These are phyloP conservation scores for Nemania sp. DNA, from an alignment of 2,329 filamentous ascomycete genomes.

Conservation along the genomic window DNA sequence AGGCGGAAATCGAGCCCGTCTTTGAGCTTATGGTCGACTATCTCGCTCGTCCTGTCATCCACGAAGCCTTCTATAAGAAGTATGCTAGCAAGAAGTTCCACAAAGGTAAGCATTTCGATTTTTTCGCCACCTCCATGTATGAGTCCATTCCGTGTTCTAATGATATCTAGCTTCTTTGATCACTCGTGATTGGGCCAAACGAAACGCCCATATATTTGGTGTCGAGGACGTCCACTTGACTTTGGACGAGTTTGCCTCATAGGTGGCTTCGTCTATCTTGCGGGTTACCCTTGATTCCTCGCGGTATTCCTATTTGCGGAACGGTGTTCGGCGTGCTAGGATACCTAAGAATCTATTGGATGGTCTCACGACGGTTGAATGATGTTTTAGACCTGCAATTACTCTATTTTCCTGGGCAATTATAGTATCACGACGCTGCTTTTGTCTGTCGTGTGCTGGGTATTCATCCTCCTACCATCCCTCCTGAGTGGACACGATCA, in stretches of 20 bases:
- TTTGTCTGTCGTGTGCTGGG: constrained; percentile 21
- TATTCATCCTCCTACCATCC: background rate
- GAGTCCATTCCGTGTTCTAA: constrained; percentile 22
- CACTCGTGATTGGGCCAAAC: constrained; percentile 91
- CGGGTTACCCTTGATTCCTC: constrained; percentile 20
- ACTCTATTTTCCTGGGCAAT: constrained; percentile 26
- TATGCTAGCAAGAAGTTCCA: constrained; percentile 99
- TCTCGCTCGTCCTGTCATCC: constrained; percentile 83
- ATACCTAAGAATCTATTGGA: constrained; percentile 40
- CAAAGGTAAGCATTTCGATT: constrained; percentile 76
- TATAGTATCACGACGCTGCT: constrained; percentile 15
- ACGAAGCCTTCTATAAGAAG: constrained; percentile 99
- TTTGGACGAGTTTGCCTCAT: constrained; percentile 52
- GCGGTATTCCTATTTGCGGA: constrained; percentile 35
- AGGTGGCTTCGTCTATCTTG: constrained; percentile 13
- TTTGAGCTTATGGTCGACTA: constrained; percentile 97
- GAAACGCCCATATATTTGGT: constrained; percentile 64
- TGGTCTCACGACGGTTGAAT: constrained; percentile 37
- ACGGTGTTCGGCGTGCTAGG: constrained; percentile 33
- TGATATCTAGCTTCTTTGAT: constrained; percentile 76
- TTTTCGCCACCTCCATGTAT: constrained; percentile 22
- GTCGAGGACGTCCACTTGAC: constrained; percentile 55
- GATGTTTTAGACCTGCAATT: constrained; percentile 33
- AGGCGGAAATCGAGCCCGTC: constrained; percentile 90
- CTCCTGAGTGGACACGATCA: constrained; percentile 1